Conservation (phyloP, 1,139 yeast genomes). For the Nakaseomyces uthaithaninus region DNA sequence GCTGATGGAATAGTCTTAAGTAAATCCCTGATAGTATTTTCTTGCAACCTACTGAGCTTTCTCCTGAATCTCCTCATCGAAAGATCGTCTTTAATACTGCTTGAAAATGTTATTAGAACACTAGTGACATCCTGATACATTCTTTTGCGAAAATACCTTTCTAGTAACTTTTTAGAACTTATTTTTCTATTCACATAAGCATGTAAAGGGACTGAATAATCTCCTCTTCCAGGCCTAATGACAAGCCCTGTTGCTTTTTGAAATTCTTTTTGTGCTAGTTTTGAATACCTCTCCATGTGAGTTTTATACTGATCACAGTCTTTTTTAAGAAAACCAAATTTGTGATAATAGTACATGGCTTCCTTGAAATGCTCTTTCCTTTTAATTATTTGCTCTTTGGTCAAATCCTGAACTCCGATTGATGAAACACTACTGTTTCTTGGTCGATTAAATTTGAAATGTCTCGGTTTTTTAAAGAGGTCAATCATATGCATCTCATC, state of each 20-base stretch:
- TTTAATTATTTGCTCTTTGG: constrained; percentile 8
- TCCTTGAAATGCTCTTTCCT: constrained; percentile 5
- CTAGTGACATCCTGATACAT: constrained; percentile 17
- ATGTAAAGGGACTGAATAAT: constrained; percentile 14
- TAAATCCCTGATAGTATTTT: constrained; percentile 14
- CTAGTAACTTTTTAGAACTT: constrained; percentile 14
- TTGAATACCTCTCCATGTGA: not conserved
- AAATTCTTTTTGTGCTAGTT: constrained; percentile 3
- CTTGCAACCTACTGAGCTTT: constrained; percentile 14
- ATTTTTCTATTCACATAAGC: not conserved
- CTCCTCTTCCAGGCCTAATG: not conserved
- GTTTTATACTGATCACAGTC: constrained; percentile 2
- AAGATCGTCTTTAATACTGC: constrained; percentile 12
- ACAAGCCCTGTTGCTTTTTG: constrained; percentile 4
- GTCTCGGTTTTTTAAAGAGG: constrained; percentile 9
- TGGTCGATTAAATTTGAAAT: not conserved
- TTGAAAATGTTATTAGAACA: constrained; percentile 17
- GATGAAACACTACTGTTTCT: not conserved
- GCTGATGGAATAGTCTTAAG: constrained; percentile 21
- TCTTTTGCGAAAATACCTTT: constrained; percentile 11
- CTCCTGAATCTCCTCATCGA: constrained; percentile 14
- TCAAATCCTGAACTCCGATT: constrained; percentile 7
- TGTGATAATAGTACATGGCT: constrained; percentile 2
- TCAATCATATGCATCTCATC: constrained; percentile 25
- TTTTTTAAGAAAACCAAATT: not conserved